Conservation (phyloP, 208 protist genomes). For the Trypanosoma conorhini region DNA sequence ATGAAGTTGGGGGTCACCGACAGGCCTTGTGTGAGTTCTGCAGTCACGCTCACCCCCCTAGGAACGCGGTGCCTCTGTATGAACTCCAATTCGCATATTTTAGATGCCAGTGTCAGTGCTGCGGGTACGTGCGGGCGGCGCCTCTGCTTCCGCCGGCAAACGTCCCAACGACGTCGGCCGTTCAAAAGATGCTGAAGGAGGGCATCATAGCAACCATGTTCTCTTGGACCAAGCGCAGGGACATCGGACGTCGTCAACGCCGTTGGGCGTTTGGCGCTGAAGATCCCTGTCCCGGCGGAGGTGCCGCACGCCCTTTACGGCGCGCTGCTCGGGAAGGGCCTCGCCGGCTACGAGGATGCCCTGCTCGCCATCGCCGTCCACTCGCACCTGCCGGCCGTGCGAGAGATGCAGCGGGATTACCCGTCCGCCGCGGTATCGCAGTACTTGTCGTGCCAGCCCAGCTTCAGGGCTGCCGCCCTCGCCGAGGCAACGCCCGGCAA, state of each 20-base stretch:
- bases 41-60: conserved; percentile 48
- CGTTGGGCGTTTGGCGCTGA: conserved; percentile 68
- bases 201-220: conserved; percentile 31
- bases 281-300: conserved; percentile 34
- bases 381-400: conserved; percentile 32
- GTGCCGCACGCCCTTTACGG: conserved; percentile 42
- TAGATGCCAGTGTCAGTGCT: conserved; percentile 49
- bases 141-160: conserved; percentile 27
- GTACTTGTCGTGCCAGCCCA: conserved; percentile 34
- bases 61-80: conserved; percentile 16
- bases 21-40: conserved; percentile 60
- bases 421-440: conserved; percentile 38
- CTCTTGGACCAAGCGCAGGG: conserved; percentile 28
- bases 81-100: conserved; percentile 65
- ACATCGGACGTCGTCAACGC: conserved; percentile 49
- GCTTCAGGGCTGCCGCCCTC: conserved; percentile 13
- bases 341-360: conserved; percentile 37
- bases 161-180: conserved; percentile 39
- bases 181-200: conserved; percentile 34
- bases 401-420: conserved; percentile 30
- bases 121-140: neutral
- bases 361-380: conserved; percentile 57
- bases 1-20: conserved; percentile 28
- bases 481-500: conserved; percentile 26
- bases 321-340: conserved; percentile 19